Base-by-base conservation (phyloP, 352 stramenopile species). In the Phytophthora lateralis region DNA sequence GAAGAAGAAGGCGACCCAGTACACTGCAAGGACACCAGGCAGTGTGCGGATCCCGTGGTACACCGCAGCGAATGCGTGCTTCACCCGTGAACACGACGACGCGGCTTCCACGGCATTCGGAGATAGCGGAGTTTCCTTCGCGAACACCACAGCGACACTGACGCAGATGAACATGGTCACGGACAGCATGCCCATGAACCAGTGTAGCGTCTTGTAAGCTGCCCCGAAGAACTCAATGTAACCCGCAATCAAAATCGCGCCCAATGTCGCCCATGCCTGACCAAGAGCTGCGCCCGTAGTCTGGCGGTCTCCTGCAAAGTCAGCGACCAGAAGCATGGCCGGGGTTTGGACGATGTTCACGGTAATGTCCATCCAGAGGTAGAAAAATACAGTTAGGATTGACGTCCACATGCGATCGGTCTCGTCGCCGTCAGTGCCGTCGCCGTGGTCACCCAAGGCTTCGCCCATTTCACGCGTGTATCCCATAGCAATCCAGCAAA, bases 281-380 rank as follows among this genome's bases (percentile, higher is more conserved):
- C 71, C 74, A 1, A 89, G 52, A 38, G 71, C 71, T 27, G 71
- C 76, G 14, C 73, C 78, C 0, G 65, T 74, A 3, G 76, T 85
- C 32, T 88, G 78, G 44, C 76, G 76, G 41, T 85, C 69, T 7
- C 76, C 76, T 18, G 78, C 78, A 52, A 88, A 76, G 46, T 88
- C 78, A 7, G 78, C 65, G 8, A 88, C 70, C 3, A 88, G 44
- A 27, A 88, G 52, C 56, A 78, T 76, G 6, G 71, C 75, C 1
- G 76, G 75, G 7, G 71, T 77, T 37, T 84, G 68, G 1, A 79
- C 73, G 1, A 84, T 21, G 49, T 89, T 89, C 35, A 84, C 66
- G 9, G 75, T 83, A 26, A 89, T 71, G 51, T 89, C 79, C 79
- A 87, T 89, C 75, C 79, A 87, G 2, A 71, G 50, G 69, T 89